Evolutionary conservation across 306 rosid genomes (phyloP), one percentile per base, ranked within the genome.

Genomic region (Medicago truncatula): DNA sequence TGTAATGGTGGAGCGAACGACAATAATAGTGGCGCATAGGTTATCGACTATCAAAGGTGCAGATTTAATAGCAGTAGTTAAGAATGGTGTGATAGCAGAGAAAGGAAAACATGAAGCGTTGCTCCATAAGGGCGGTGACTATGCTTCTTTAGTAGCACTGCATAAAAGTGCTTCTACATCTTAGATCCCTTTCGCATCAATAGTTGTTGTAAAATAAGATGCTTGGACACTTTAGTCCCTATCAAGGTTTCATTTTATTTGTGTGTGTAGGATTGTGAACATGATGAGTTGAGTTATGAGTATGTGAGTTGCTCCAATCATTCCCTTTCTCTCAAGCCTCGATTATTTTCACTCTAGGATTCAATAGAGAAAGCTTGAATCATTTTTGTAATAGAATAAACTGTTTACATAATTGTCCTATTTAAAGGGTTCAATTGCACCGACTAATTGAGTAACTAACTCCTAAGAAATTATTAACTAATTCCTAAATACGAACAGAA

Each of bases 1-100:
- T 5, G 88, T 92, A 4, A 86, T 82, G 89, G 86, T 86, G 66
- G 53, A 83, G 50, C 73, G 90, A 53, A 92, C 96, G 52, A 88
- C 93, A 0, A 71, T 92, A 5, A 81, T 92, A 16, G 89, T 92
- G 52, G 92, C 97, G 14, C 97, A 91, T 8, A 78, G 95, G 61
- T 76, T 91, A 58, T 86, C 92, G 3, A 88, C 91, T 1, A 85
- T 89, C 2, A 89, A 81, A 41, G 84, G 76, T 64, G 97, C 96
- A 0, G 88, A 89, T 81, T 20, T 85, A 21, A 92, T 89, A 23
- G 97, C 89, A 1, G 90, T 92, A 28, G 87, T 92, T 14, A 92
- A 89, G 15, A 90, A 89, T 36, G 93, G 97, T 9, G 88, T 75
- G 1, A 83, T 89, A 13, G 90, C 84, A 14, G 97, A 92, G 85